These are phyloP conservation scores for Rhynchosporium graminicola DNA, from an alignment of 2,329 filamentous ascomycete genomes.

Conservation along the genomic window DNA sequence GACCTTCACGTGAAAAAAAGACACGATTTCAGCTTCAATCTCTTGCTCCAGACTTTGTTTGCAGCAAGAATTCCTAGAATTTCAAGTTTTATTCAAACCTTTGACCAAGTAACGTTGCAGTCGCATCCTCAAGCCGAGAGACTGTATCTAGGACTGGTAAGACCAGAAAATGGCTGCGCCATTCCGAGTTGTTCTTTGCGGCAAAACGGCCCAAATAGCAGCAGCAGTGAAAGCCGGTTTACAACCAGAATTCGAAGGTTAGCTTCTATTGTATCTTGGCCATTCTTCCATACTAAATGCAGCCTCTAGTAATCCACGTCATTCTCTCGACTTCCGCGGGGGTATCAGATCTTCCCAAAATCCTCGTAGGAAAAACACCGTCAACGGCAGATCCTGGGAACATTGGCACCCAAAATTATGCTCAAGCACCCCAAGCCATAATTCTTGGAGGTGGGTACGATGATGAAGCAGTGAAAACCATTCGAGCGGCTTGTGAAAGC, in stretches of 20 bases:
- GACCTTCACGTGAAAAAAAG: conserved; percentile 1
- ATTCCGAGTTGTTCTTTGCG: conserved; percentile 9
- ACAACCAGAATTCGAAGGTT: conserved; percentile 12
- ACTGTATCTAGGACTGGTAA: neutral
- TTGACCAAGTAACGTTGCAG: neutral
- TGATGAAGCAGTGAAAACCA: conserved; percentile 4
- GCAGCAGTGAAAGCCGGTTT: conserved; percentile 13
- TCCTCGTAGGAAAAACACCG: neutral
- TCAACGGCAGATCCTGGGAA: conserved; percentile 1
- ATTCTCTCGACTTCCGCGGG: conserved; percentile 7
- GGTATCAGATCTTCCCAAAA: conserved; percentile 3
- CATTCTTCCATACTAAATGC: neutral
- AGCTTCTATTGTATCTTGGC: neutral
- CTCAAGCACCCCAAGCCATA: conserved; percentile 1
- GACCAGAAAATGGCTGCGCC: neutral
- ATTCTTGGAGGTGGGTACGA: conserved; percentile 6
- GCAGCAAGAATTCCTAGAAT: neutral
- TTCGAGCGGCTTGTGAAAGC: conserved; percentile 9
- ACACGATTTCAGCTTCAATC: neutral
- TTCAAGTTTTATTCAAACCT: neutral
- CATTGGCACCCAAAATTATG: conserved; percentile 13
- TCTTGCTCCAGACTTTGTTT: neutral
- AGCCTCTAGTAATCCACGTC: conserved; percentile 11
- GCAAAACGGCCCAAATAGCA: conserved; percentile 12
- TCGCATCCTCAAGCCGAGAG: neutral